These are phyloP conservation scores for Salvia rosmarinus DNA, from an alignment of 257 asterid genomes.

Conservation along the genomic window DNA sequence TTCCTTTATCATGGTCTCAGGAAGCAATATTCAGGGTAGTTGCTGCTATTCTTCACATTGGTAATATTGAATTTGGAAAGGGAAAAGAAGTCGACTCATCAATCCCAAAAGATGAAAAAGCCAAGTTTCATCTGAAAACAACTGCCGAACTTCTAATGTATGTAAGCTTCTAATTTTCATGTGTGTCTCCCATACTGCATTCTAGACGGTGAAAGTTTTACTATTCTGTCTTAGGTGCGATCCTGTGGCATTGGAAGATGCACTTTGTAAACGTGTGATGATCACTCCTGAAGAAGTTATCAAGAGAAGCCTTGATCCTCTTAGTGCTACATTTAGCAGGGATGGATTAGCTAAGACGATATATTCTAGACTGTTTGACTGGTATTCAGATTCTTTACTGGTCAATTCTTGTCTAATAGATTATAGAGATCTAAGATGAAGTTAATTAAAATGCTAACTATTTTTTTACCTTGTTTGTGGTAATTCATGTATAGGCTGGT, in stretches of 20 bases:
- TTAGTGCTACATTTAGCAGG: constrained; percentile 86
- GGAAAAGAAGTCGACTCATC: constrained; percentile 94
- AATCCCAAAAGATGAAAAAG: constrained; percentile 70
- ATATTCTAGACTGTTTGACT: constrained; percentile 92
- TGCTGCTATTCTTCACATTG: constrained; percentile 92
- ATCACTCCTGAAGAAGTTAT: constrained; percentile 98
- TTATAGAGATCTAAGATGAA: constrained; percentile 15
- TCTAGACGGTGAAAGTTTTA: constrained; percentile 38
- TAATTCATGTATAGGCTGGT: constrained; percentile 74
- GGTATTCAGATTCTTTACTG: constrained; percentile 53
- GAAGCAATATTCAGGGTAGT: constrained; percentile 98
- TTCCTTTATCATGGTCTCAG: constrained; percentile 47
- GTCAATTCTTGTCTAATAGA: constrained; percentile 18
- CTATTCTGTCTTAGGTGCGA: constrained; percentile 69
- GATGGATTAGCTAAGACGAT: constrained; percentile 95
- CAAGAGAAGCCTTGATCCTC: constrained; percentile 96
- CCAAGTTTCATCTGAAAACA: constrained; percentile 85
- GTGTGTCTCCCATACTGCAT: constrained; percentile 39
- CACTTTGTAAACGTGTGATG: constrained; percentile 96
- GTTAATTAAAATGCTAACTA: constrained; percentile 28
- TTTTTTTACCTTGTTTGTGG: constrained; percentile 16
- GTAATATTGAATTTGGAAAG: constrained; percentile 87
- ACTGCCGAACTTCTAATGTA: constrained; percentile 91
- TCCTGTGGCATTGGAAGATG: constrained; percentile 85
- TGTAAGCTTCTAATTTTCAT: constrained; percentile 41